These are phyloP conservation scores for Collybia nuda DNA, from an alignment of 768 basidiomycete species.

Conservation along the genomic window DNA sequence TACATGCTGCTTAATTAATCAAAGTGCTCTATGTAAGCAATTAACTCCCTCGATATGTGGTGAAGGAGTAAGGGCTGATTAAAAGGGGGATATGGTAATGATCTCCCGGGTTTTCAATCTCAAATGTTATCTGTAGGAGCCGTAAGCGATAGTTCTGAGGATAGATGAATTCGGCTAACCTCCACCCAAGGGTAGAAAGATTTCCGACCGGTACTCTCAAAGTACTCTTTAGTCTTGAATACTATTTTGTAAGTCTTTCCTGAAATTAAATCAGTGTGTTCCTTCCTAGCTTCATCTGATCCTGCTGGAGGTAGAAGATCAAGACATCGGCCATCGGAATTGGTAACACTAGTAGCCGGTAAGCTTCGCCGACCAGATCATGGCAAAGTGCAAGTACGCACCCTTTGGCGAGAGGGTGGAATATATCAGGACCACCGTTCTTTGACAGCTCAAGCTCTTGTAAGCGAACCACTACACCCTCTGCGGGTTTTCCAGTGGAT, in stretches of 20 bases:
- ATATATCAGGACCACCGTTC: constrained; percentile 39
- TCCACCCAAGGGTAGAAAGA: constrained; percentile 94
- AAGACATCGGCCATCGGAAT: constrained; percentile 81
- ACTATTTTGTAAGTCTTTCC: constrained; percentile 79
- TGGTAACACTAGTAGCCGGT: constrained; percentile 55
- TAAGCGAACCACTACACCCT: constrained; percentile 63
- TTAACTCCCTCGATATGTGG: constrained; percentile 90
- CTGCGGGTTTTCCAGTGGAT: constrained; percentile 78
- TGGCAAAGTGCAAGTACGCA: constrained; percentile 29
- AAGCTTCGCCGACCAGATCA: constrained; percentile 2
- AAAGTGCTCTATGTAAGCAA: constrained; percentile 11
- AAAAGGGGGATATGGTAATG: constrained; percentile 93
- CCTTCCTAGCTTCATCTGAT: constrained; percentile 41
- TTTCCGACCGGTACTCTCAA: constrained; percentile 56
- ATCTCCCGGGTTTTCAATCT: constrained; percentile 66
- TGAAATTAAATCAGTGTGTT: constrained; percentile 44
- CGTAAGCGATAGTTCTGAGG: background rate
- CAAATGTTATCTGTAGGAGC: constrained; percentile 69
- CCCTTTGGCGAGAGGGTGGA: constrained; percentile 61
- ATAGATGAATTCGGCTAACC: constrained; percentile 38
- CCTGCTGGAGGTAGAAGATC: constrained; percentile 62
- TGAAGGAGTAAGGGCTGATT: constrained; percentile 88
- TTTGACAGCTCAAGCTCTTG: constrained; percentile 44
- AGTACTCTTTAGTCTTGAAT: constrained; percentile 84
- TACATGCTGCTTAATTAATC: constrained; percentile 22